A percentile compares a stretch with the other conserved stretches of the same genome.
Evolutionary conservation across 2,329 filamentous ascomycete species (phyloP).

Genomic region (Aspergillus ochraceus): DNA sequence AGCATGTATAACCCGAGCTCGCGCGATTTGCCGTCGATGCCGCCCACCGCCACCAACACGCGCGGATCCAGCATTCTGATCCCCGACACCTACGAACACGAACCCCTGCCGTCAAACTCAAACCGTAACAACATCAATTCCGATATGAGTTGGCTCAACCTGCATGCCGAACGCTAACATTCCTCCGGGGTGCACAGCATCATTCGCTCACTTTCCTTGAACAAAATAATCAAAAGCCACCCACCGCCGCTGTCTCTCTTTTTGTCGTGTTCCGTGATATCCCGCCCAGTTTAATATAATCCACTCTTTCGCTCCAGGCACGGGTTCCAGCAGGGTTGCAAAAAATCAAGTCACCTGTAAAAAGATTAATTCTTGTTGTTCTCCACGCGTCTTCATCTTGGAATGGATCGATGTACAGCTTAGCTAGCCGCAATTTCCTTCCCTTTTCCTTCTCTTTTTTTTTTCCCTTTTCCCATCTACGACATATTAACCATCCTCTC

Average conservation of each 20-base stretch:
- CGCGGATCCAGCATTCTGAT: conserved; percentile 36
- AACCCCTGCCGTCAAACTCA: conserved; percentile 21
- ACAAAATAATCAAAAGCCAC: neutral
- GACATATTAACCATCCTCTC: neutral
- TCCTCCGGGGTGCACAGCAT: neutral
- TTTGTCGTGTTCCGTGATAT: neutral
- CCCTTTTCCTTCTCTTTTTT: neutral
- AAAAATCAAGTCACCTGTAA: neutral
- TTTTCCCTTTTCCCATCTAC: conserved; percentile 6
- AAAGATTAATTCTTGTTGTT: conserved; percentile 4
- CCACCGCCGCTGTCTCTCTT: neutral
- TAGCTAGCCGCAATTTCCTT: conserved; percentile 3
- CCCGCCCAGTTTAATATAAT: neutral
- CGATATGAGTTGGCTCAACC: conserved; percentile 48
- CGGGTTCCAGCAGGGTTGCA: neutral
- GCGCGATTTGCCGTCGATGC: conserved; percentile 20
- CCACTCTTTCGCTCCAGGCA: neutral
- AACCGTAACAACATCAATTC: conserved; percentile 30
- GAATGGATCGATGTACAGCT: conserved; percentile 11
- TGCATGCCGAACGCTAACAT: conserved; percentile 30
- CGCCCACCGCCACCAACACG: conserved; percentile 19
- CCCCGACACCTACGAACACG: conserved; percentile 28
- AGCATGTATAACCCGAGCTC: conserved; percentile 17
- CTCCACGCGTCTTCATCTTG: neutral
- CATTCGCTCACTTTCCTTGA: conserved; percentile 1